A percentile compares a stretch with the other conserved stretches of the same genome.
phyloP scores from a whole-genome alignment of 2,329 filamentous ascomycete species.

The Lecanosticta acicola region DNA sequence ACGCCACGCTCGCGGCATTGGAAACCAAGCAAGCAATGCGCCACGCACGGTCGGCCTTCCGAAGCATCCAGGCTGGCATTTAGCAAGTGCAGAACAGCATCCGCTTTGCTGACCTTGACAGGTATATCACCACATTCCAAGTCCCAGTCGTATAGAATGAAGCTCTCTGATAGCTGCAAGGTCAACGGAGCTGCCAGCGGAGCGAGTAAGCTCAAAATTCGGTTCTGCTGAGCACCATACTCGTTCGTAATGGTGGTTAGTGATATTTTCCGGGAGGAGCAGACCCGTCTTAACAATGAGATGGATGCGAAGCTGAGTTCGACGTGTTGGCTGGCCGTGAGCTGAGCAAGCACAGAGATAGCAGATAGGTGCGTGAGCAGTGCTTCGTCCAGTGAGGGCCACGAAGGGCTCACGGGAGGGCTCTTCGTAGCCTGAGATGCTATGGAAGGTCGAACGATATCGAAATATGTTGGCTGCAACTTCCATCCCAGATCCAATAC shows the following conservation, averaged over 20 bases:
- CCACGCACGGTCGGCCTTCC: constrained; percentile 74
- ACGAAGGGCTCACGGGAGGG: constrained; percentile 64
- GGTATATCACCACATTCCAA: constrained; percentile 62
- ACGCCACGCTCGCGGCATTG: constrained; percentile 65
- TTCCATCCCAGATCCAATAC: constrained; percentile 78
- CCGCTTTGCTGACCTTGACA: constrained; percentile 71
- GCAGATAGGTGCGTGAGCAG: constrained; percentile 73
- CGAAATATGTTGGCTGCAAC: constrained; percentile 83
- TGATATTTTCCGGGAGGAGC: constrained; percentile 74
- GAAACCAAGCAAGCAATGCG: constrained; percentile 88
- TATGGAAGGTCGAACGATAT: constrained; percentile 76
- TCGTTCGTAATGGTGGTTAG: constrained; percentile 61
- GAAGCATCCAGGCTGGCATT: constrained; percentile 71
- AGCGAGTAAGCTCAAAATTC: constrained; percentile 27
- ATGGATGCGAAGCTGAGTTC: constrained; percentile 75
- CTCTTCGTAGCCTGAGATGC: constrained; percentile 59
- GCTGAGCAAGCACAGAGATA: constrained; percentile 76
- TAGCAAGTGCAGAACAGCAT: constrained; percentile 76
- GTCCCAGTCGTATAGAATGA: constrained; percentile 78
- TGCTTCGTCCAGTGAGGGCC: constrained; percentile 88
- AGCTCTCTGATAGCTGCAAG: constrained; percentile 79
- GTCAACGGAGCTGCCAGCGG: constrained; percentile 53
- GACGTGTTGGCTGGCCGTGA: constrained; percentile 78
- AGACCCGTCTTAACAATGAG: constrained; percentile 77
- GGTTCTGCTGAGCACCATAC: constrained; percentile 35